A percentile compares a stretch with the other conserved stretches of the same genome.
Conservation (phyloP, 169 alveolate species). For the Perkinsus chesapeaki region DNA sequence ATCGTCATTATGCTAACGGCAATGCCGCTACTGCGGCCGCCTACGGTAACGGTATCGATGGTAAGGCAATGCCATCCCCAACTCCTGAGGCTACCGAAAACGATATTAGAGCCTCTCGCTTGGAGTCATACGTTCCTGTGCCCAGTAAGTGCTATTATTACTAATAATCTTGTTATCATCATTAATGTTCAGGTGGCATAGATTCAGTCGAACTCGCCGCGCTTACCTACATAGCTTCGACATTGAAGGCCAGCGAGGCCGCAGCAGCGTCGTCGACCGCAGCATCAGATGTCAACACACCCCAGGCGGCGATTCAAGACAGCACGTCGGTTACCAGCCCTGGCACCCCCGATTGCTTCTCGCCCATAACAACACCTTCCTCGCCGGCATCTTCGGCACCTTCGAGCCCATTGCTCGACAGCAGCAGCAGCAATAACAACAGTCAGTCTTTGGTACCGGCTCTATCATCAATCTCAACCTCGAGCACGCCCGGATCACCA, state of each 20-base stretch:
- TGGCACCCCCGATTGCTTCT: neutral
- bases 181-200: neutral
- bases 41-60: neutral
- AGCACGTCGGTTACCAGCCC: neutral
- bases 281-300: neutral
- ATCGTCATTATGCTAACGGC: neutral
- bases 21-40: too few species aligned
- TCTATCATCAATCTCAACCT: neutral
- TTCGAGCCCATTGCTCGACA: neutral
- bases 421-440: too few species aligned
- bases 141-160: neutral
- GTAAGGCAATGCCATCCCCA: neutral
- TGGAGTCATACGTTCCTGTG: neutral
- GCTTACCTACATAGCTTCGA: neutral
- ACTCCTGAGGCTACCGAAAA: neutral
- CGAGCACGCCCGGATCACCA: neutral
- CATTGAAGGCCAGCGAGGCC: neutral
- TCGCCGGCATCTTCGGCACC: too few species aligned
- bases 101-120: neutral
- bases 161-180: neutral
- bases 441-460: neutral
- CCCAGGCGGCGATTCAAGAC: neutral
- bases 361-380: too few species aligned
- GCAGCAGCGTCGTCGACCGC: neutral
- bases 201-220: neutral